Base-by-base conservation (phyloP, 2,329 filamentous ascomycete genomes). In the Dothideomycetes sp. region DNA sequence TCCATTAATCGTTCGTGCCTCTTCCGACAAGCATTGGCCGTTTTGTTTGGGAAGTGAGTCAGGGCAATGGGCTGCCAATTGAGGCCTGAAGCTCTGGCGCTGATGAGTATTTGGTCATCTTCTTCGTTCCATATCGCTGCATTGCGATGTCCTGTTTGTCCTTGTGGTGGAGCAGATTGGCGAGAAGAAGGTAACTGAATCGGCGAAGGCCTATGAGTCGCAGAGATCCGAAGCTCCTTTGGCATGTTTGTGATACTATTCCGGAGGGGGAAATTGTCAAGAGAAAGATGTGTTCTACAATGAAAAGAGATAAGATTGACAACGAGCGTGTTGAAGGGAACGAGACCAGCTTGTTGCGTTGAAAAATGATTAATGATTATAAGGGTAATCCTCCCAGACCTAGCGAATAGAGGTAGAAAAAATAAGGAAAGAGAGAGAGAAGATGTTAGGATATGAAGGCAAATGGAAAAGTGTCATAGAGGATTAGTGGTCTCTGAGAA, bases 1-100 rank as follows among this genome's bases (percentile, higher is more conserved):
- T 89, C 82, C 70, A 89, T 79, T 48, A 94, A 65, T 31, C 86
- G 73, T 62, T 94, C 86, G 53, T 93, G 85, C 40, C 86, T 77
- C 65, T 94, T 94, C 47, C 86, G 83, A 63, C 86, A 94, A 14
- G 87, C 87, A 57, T 91, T 91, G 43, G 81, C 63, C 10, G 71
- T 72, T 66, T 94, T 94, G 57, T 63, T 70, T 1, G 80, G 81
- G 57, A 94, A 94, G 61, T 85, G 77, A 45, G 72, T 75, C 45
- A 70, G 69, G 51, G 86, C 79, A 55, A 93, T 91, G 51, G 84
- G 80, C 39, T 75, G 73, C 86, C 86, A 94, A 61, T 88, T 89
- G 57, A 87, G 72, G 17, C 83, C 82, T 52, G 79, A 75, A 35
- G 80, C 75, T 38, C 86, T 75, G 12, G 84, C 83, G 32, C 68